Evolutionary conservation across 2,329 filamentous ascomycete genomes (phyloP).

Genomic region (Penicillium sumatraense): DNA sequence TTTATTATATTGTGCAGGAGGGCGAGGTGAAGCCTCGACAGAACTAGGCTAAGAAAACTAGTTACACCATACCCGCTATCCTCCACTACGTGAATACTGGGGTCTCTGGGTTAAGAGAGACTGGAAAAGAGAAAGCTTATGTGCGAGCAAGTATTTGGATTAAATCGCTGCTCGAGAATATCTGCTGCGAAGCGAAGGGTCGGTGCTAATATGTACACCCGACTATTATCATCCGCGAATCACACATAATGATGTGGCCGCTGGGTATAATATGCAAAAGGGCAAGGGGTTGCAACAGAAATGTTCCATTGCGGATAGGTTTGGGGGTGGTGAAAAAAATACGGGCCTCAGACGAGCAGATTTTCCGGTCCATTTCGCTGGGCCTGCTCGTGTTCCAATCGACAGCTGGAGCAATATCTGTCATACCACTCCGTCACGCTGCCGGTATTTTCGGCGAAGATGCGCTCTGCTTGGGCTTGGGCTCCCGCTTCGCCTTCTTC

Average conservation of each 20-base stretch:
- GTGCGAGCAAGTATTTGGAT: not conserved
- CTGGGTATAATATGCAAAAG: constrained; percentile 35
- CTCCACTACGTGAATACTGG: not conserved
- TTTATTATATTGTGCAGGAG: constrained; percentile 69
- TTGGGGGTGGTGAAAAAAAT: not conserved
- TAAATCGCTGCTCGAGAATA: constrained; percentile 21
- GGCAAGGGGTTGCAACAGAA: not conserved
- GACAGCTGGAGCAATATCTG: constrained; percentile 67
- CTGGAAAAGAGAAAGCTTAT: no score
- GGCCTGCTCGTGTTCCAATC: constrained; percentile 45
- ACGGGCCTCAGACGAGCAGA: constrained; percentile 22
- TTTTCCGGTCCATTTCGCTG: constrained; percentile 25
- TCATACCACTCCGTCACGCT: constrained; percentile 62
- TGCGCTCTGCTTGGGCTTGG: constrained; percentile 30
- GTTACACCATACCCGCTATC: not conserved
- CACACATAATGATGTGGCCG: constrained; percentile 22
- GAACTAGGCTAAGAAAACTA: constrained; percentile 48
- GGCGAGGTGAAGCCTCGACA: constrained; percentile 68
- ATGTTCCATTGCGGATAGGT: not conserved
- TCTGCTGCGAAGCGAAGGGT: constrained; percentile 10
- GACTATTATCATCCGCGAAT: constrained; percentile 15
- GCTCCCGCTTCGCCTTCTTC: constrained; percentile 29
- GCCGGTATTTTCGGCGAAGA: constrained; percentile 42
- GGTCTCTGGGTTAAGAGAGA: not conserved
- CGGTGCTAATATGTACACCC: constrained; percentile 13